Evolutionary conservation across 345 rosid species (phyloP).

Genomic region (Citrus unshiu): DNA sequence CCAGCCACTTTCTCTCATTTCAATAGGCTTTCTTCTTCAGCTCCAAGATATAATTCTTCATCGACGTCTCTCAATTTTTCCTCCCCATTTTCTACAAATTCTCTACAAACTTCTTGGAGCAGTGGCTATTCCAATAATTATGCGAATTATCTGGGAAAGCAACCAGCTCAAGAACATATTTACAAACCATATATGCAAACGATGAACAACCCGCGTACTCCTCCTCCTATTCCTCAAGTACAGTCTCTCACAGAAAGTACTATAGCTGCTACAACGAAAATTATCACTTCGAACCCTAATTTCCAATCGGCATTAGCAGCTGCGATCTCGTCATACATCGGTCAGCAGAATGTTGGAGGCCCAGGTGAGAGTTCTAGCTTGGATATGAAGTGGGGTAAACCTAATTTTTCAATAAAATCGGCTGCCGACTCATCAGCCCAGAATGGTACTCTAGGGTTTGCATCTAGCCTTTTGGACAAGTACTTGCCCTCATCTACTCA

Average conservation of each 20-base stretch:
- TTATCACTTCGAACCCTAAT: slow-evolving; percentile 29
- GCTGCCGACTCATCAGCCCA: neutral
- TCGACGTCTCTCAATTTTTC: slow-evolving; percentile 39
- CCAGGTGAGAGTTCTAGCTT: slow-evolving; percentile 12
- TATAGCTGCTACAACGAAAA: slow-evolving; percentile 31
- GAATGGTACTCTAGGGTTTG: slow-evolving; percentile 1
- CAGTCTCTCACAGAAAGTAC: slow-evolving; percentile 18
- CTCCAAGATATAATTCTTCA: slow-evolving; percentile 24
- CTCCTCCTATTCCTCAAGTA: neutral
- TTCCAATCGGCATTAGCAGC: slow-evolving; percentile 37
- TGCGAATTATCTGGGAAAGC: slow-evolving; percentile 7
- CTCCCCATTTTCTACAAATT: slow-evolving; percentile 7
- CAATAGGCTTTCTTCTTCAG: slow-evolving; percentile 6
- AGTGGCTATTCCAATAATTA: neutral
- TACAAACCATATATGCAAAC: slow-evolving; percentile 14
- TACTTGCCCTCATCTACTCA: neutral
- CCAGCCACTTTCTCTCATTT: slow-evolving; percentile 19
- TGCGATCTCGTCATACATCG: slow-evolving; percentile 29
- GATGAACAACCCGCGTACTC: slow-evolving; percentile 18
- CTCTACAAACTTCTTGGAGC: neutral
- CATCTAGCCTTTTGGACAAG: slow-evolving; percentile 15
- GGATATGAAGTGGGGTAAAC: slow-evolving; percentile 13
- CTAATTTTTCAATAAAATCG: neutral
- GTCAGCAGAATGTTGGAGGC: slow-evolving; percentile 3
- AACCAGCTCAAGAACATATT: neutral